Evolutionary conservation across 2,329 filamentous ascomycete species (phyloP).

Genomic region (Akanthomyces dipterigenus): DNA sequence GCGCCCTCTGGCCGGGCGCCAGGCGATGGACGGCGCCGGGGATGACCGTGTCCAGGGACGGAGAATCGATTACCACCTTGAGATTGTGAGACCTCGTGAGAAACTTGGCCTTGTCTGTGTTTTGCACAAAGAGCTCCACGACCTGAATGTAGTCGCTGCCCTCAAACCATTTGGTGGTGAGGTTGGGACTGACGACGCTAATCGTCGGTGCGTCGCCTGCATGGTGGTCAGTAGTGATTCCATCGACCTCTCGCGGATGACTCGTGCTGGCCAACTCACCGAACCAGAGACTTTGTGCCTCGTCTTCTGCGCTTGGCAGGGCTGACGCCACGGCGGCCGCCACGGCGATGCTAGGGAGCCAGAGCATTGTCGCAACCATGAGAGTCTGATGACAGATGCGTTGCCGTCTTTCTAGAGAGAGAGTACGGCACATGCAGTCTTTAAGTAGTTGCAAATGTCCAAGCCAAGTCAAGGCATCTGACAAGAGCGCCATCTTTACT

Average conservation of each 20-base stretch:
- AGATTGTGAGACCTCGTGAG: constrained; percentile 7
- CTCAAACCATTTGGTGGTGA: constrained; percentile 13
- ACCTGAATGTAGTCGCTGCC: constrained; percentile 12
- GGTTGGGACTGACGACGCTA: constrained; percentile 1
- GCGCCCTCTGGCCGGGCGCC: constrained; percentile 11
- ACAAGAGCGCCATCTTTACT: neutral
- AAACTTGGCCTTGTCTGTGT: constrained; percentile 9
- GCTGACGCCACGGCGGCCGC: neutral
- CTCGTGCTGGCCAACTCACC: neutral
- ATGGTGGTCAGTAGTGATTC: too few relatives aligned
- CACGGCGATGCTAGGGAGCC: neutral
- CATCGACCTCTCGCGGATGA: too few relatives aligned
- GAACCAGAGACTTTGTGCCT: neutral
- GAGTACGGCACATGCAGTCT: neutral
- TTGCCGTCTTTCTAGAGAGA: neutral
- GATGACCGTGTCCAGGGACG: constrained; percentile 6
- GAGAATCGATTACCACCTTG: neutral
- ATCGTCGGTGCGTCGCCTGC: neutral
- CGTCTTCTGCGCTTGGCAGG: constrained; percentile 1
- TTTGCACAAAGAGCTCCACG: constrained; percentile 12
- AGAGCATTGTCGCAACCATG: neutral
- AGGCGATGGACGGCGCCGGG: constrained; percentile 13
- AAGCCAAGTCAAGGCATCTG: neutral
- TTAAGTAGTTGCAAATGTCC: neutral
- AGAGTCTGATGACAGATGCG: neutral